These are phyloP conservation scores for Houttuynia cordata DNA, from an alignment of 164 flowering plant genomes.

Conservation along the genomic window DNA sequence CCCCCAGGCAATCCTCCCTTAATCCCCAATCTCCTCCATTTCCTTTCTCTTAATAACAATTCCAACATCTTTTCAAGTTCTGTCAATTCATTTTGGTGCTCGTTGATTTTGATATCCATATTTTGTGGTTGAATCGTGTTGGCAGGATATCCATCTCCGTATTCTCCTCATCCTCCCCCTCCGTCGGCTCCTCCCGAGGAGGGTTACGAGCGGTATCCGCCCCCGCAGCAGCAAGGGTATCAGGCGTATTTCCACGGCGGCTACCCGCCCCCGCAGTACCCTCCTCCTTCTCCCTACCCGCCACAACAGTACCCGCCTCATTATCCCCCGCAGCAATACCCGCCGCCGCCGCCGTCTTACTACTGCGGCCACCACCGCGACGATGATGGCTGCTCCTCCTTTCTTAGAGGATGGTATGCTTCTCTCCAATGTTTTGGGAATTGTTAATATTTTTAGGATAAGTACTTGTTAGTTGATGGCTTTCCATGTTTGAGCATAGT, in stretches of 20 bases:
- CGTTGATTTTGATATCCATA: background rate
- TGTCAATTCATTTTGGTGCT: background rate
- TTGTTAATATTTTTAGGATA: no score
- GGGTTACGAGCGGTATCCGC: background rate
- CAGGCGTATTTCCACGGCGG: background rate
- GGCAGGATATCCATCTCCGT: background rate
- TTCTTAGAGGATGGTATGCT: constrained; percentile 1
- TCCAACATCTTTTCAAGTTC: background rate
- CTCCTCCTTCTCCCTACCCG: no score
- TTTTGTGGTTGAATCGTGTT: background rate
- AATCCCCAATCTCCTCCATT: no score
- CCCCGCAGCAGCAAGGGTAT: background rate
- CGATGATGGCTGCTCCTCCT: constrained; percentile 1
- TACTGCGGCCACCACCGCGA: background rate
- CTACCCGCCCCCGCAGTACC: background rate
- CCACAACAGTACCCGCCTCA: constrained; percentile 1
- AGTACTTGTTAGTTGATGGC: no score
- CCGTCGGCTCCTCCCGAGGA: background rate
- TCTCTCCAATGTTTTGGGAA: background rate
- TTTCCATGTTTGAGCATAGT: no score
- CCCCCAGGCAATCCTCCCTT: constrained; percentile 2
- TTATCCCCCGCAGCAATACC: background rate
- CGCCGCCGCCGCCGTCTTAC: constrained; percentile 3
- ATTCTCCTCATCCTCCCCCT: background rate
- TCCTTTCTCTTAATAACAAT: background rate